Base-by-base conservation (phyloP, 192 early-diverging fungal genomes). In the Dimargaris cristalligena region DNA sequence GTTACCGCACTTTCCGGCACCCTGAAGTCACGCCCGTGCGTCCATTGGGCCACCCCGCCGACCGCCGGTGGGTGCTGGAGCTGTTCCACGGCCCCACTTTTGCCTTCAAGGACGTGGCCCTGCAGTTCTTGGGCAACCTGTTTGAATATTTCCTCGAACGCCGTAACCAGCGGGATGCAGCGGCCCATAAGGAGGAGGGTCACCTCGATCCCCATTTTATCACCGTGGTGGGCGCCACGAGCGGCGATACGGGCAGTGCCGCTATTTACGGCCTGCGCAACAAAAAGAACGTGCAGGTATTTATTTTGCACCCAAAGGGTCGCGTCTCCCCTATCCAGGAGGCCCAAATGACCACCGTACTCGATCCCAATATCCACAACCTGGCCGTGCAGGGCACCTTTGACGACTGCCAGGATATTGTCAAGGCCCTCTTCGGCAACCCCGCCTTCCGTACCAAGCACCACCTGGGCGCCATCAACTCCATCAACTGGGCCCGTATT, bases 401-500 rank as follows among this genome's bases (percentile, higher is more conserved):
- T 77, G 95, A 98, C 67, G 93, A 96, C 73, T 98, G 95, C 77
- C 87, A 89, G 78, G 93, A 89, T 58, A 89, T 90, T 48, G 87
- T 98, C 63, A 98, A 98, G 76, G 75, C 77, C 44, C 70, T 90
- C 62, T 97, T 98, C 70, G 77, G 77, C 31, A 84, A 92, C 58
- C 65, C 67, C 4, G 74, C 70, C 10, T 95, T 94, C 72, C 84
- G 83, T 56, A 63, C 62, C 32, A 71, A 78, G 52, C 80, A 92
- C 69, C 78, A 84, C 52, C 78, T 98, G 41, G 92, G 85, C 46
- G 95, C 95, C 14, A 79, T 98, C 68, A 98, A 98, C 73, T 98
- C 95, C 13, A 98, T 98, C 79, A 98, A 98, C 78, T 97, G 93
- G 93, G 92, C 93, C 14, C 81, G 93, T 38, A 98, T 98, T 58